These are phyloP conservation scores for Astraeus odoratus DNA, from an alignment of 768 basidiomycete genomes.

Conservation along the genomic window DNA sequence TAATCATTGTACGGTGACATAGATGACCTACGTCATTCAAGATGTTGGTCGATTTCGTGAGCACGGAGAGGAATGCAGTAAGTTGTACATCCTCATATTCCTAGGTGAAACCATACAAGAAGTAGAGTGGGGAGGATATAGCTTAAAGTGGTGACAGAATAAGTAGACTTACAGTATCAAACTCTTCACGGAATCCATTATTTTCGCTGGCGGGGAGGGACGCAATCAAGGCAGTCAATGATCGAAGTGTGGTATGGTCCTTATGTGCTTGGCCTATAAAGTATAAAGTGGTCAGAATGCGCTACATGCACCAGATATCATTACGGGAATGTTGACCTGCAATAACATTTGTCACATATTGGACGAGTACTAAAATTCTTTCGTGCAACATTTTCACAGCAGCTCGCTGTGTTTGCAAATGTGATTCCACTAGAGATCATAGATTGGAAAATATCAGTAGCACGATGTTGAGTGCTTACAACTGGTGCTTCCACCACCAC, in stretches of 20 bases:
- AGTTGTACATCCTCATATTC: slow-evolving; percentile 96
- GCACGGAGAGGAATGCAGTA: slow-evolving; percentile 77
- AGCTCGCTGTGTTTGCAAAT: slow-evolving; percentile 85
- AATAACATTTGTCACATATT: slow-evolving; percentile 75
- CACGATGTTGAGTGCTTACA: slow-evolving; percentile 40
- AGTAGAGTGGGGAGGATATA: background rate
- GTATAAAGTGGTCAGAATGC: background rate
- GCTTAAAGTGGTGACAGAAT: background rate
- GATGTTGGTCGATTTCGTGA: slow-evolving; percentile 84
- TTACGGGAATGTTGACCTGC: slow-evolving; percentile 43
- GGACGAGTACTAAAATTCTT: slow-evolving; percentile 77
- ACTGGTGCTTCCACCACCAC: slow-evolving; percentile 75
- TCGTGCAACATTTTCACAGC: slow-evolving; percentile 97
- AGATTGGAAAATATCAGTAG: background rate
- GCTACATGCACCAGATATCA: background rate
- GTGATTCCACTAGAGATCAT: slow-evolving; percentile 66
- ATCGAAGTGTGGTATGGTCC: slow-evolving; percentile 77
- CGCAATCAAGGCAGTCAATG: slow-evolving; percentile 79
- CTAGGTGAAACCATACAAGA: slow-evolving; percentile 31
- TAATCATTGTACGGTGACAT: background rate
- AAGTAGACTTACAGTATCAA: slow-evolving; percentile 59
- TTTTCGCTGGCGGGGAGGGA: slow-evolving; percentile 85
- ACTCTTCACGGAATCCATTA: slow-evolving; percentile 79
- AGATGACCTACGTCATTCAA: slow-evolving; percentile 72
- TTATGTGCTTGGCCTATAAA: slow-evolving; percentile 57